Evolutionary conservation across 257 asterid species (phyloP).

Genomic region (Capsicum baccatum): DNA sequence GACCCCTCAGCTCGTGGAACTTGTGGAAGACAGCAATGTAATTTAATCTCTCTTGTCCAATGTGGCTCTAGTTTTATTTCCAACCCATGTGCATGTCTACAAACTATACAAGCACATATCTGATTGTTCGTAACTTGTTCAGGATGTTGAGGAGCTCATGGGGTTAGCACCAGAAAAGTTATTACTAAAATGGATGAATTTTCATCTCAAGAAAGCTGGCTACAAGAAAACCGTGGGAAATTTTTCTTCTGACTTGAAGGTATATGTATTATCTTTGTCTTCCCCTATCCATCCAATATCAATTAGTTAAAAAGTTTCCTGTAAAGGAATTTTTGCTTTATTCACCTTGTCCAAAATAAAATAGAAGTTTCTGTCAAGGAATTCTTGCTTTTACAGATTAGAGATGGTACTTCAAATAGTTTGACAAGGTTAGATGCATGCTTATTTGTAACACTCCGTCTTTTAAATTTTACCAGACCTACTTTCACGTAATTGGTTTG

Average conservation of each 20-base stretch:
- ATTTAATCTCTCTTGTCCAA: conserved; percentile 31
- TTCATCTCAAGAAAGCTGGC: conserved; percentile 94
- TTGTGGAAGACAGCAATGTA: conserved; percentile 94
- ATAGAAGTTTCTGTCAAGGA: not conserved
- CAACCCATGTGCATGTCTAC: not conserved
- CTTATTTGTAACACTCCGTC: not conserved
- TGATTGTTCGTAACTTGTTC: conserved; percentile 40
- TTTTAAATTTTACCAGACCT: not conserved
- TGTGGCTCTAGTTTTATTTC: conserved; percentile 22
- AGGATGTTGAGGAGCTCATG: conserved; percentile 97
- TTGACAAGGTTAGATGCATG: not conserved
- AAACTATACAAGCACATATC: conserved; percentile 11
- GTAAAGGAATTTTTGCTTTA: not conserved
- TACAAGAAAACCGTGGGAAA: conserved; percentile 80
- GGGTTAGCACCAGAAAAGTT: conserved; percentile 98
- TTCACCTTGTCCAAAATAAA: not conserved
- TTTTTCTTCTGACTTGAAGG: conserved; percentile 95
- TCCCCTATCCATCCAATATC: not conserved
- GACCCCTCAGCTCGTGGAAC: conserved; percentile 97
- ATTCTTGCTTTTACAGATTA: not conserved
- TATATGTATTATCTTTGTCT: conserved; percentile 22
- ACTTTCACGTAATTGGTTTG: conserved; percentile 7
- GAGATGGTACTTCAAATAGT: not conserved
- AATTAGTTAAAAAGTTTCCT: not conserved
- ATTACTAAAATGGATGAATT: conserved; percentile 95